phyloP scores from a whole-genome alignment of 2,329 filamentous ascomycete species.

The Colletotrichum plurivorum region DNA sequence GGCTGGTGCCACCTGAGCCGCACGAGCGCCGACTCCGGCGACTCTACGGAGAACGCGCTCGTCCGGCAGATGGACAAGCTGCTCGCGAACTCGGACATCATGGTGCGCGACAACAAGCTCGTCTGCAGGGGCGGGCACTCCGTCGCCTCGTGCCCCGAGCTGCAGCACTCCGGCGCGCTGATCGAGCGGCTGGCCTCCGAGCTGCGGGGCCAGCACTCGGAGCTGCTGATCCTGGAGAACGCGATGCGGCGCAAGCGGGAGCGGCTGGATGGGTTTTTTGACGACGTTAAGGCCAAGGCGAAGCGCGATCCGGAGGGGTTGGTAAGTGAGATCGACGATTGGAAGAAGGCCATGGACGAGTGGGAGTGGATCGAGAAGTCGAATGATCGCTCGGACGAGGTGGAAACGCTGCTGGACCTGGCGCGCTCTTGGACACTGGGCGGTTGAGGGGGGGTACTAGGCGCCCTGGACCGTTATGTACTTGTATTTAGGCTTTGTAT shows the following conservation, averaged over 20 bases:
- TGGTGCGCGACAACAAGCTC: background rate
- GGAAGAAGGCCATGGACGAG: background rate
- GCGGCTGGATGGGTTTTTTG: background rate
- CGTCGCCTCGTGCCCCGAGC: background rate
- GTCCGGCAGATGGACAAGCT: background rate
- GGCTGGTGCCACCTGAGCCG: background rate
- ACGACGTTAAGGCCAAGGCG: background rate
- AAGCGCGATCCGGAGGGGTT: background rate
- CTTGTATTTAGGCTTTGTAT: too few relatives aligned
- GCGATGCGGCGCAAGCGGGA: background rate
- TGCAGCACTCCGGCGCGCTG: background rate
- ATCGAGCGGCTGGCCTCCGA: background rate
- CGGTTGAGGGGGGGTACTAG: background rate
- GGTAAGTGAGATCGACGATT: background rate
- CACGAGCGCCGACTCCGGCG: background rate
- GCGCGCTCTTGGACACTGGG: background rate
- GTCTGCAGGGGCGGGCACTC: background rate
- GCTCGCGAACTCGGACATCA: background rate
- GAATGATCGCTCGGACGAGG: background rate
- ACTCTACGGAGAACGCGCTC: background rate
- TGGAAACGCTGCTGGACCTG: background rate
- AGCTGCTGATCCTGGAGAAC: slow-evolving; percentile 1
- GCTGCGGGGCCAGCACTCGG: slow-evolving; percentile 3
- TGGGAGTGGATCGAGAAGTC: background rate
- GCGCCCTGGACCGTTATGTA: background rate